Evolutionary conservation across 73 alveolate species (phyloP).

Genomic region (Tetrahymena thermophila): DNA sequence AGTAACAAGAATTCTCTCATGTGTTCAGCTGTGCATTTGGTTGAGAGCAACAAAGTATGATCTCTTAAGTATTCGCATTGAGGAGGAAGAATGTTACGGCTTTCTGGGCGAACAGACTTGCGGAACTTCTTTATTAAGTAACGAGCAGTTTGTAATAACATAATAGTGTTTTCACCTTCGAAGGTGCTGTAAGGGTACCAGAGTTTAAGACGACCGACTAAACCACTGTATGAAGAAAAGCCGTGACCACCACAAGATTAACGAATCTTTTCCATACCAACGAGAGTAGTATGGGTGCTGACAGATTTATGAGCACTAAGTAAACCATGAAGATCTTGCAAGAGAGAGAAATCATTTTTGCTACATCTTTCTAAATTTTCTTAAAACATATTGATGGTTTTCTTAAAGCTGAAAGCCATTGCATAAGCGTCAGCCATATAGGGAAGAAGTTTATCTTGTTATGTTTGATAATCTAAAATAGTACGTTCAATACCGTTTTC

Average conservation of each 20-base stretch:
- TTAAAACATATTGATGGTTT: neutral
- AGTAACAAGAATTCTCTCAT: neutral
- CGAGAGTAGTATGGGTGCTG: slow-evolving; percentile 26
- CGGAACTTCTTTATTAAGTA: slow-evolving; percentile 49
- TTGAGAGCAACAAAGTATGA: neutral
- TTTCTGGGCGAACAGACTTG: slow-evolving; percentile 1
- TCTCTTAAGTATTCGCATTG: neutral
- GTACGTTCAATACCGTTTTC: slow-evolving; percentile 27
- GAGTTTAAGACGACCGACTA: slow-evolving; percentile 33
- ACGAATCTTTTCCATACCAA: slow-evolving; percentile 50
- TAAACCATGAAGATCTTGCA: slow-evolving; percentile 33
- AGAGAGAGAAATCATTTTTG: slow-evolving; percentile 11
- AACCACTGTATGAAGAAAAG: slow-evolving; percentile 53
- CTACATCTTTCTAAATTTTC: slow-evolving; percentile 11
- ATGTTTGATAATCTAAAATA: slow-evolving; percentile 26
- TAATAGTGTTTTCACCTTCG: slow-evolving; percentile 76
- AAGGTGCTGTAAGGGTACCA: slow-evolving; percentile 71
- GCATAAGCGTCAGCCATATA: slow-evolving; percentile 23
- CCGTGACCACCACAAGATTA: slow-evolving; percentile 90
- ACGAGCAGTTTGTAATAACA: slow-evolving; percentile 59
- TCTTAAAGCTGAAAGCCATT: slow-evolving; percentile 8
- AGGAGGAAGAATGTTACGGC: neutral
- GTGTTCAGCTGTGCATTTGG: neutral
- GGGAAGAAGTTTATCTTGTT: slow-evolving; percentile 38
- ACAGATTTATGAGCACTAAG: slow-evolving; percentile 41